Conservation (phyloP, 495 filamentous ascomycete genomes). For the Trichoderma orchidacearum region DNA sequence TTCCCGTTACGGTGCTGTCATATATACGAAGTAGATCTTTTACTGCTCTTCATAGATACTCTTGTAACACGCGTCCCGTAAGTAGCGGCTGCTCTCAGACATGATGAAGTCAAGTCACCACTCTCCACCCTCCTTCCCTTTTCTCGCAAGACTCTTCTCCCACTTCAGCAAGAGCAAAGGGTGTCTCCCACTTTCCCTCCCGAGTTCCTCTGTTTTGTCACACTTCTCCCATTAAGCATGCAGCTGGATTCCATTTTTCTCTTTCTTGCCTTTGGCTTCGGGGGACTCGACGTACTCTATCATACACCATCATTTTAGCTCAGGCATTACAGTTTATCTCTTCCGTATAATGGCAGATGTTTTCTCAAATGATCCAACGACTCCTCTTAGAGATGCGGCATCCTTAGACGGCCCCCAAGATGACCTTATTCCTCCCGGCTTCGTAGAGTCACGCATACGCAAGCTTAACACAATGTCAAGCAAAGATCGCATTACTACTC, state of each 20-base stretch:
- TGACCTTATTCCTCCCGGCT: not conserved
- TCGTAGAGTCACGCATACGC: not conserved
- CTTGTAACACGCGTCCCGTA: constrained; percentile 49
- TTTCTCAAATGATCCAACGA: not conserved
- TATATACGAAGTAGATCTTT: not conserved
- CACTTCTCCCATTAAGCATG: no score
- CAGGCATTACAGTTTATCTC: not conserved
- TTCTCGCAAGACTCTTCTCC: constrained; percentile 13
- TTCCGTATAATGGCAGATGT: no score
- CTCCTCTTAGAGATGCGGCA: not conserved
- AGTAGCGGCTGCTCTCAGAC: constrained; percentile 2
- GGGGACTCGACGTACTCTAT: no score
- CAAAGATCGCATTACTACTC: not conserved
- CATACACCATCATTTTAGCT: no score
- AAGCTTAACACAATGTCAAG: not conserved
- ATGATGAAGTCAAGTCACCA: constrained; percentile 1
- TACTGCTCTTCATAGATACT: constrained; percentile 41
- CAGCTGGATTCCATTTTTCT: not conserved
- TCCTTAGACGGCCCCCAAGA: not conserved
- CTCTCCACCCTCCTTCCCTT: constrained; percentile 4
- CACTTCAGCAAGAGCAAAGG: no score
- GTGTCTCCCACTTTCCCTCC: no score
- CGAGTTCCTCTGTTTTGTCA: no score
- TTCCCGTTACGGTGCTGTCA: not conserved
- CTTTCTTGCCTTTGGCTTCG: no score